Evolutionary conservation across 148 eudicot genomes (phyloP).

Genomic region (Cornus kousa): DNA sequence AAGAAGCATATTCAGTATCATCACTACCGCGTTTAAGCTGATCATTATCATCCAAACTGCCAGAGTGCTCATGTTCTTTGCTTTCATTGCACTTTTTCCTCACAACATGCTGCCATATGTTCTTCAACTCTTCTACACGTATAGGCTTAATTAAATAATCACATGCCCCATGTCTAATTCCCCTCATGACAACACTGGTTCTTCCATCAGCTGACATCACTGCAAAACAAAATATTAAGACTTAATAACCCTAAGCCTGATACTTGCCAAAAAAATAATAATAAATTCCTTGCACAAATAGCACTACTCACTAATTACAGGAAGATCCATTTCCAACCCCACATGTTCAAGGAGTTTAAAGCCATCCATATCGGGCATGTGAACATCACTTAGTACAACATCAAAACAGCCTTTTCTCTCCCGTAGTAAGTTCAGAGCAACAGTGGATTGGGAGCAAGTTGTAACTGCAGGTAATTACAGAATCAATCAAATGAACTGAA

Average conservation of each 20-base stretch:
- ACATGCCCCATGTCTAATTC: conserved; percentile 57
- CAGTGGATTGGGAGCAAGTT: conserved; percentile 47
- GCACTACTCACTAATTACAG: conserved; percentile 52
- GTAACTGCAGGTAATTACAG: conserved; percentile 45
- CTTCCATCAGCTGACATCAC: conserved; percentile 67
- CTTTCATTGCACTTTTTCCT: conserved; percentile 43
- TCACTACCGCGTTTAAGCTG: conserved; percentile 32
- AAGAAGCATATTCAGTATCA: conserved; percentile 48
- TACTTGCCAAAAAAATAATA: background rate
- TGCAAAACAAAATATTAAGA: conserved; percentile 11
- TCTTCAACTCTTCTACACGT: conserved; percentile 53
- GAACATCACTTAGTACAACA: conserved; percentile 62
- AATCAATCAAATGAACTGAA: background rate
- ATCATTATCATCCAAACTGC: conserved; percentile 45
- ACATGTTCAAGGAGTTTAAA: conserved; percentile 67
- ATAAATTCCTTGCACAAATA: background rate
- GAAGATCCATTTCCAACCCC: conserved; percentile 66
- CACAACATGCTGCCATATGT: conserved; percentile 68
- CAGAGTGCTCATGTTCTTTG: conserved; percentile 41
- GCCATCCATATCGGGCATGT: conserved; percentile 76
- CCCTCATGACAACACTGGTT: conserved; percentile 48
- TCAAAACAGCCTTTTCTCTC: conserved; percentile 53
- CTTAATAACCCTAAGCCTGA: background rate
- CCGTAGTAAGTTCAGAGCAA: conserved; percentile 46
- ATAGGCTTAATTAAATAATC: conserved; percentile 60